Percentiles rank a stretch among this genome's conserved stretches.
These are phyloP conservation scores for Eucalyptus marginata DNA, from an alignment of 345 rosid genomes.

Conservation along the genomic window DNA sequence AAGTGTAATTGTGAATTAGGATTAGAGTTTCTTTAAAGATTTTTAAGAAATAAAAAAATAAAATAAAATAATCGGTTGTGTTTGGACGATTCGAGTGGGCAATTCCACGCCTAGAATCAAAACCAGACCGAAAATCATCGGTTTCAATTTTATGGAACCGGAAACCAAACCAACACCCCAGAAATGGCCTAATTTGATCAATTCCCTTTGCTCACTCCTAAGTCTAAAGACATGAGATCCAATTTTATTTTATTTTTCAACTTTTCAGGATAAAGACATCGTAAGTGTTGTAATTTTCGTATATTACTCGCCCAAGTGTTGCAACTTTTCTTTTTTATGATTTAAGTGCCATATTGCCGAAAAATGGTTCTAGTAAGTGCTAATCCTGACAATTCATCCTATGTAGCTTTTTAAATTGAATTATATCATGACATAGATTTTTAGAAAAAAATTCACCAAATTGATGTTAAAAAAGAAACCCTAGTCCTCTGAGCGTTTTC, in stretches of 20 bases:
- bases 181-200: rapidly evolving
- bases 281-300: rapidly evolving
- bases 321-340: rapidly evolving
- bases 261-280: too few species aligned
- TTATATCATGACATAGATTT: too few species aligned
- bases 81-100: rapidly evolving
- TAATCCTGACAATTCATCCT: too few species aligned
- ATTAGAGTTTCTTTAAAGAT: not conserved
- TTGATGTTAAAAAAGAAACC: too few species aligned
- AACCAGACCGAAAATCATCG: rapidly evolving
- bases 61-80: not conserved
- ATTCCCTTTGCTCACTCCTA: rapidly evolving
- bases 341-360: rapidly evolving
- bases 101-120: rapidly evolving
- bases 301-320: too few species aligned
- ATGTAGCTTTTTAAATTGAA: too few species aligned
- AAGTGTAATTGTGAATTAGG: not conserved
- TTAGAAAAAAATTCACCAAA: too few species aligned
- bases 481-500: too few species aligned
- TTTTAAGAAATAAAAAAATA: not conserved
- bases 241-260: rapidly evolving
- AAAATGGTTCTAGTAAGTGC: too few species aligned
- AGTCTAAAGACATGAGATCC: not conserved
- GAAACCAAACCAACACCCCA: rapidly evolving
- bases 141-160: not conserved